A percentile compares a stretch with the other conserved stretches of the same genome.
Conservation (phyloP, 371 early-diverging fungal genomes). For the Haplosporangium sp. region DNA sequence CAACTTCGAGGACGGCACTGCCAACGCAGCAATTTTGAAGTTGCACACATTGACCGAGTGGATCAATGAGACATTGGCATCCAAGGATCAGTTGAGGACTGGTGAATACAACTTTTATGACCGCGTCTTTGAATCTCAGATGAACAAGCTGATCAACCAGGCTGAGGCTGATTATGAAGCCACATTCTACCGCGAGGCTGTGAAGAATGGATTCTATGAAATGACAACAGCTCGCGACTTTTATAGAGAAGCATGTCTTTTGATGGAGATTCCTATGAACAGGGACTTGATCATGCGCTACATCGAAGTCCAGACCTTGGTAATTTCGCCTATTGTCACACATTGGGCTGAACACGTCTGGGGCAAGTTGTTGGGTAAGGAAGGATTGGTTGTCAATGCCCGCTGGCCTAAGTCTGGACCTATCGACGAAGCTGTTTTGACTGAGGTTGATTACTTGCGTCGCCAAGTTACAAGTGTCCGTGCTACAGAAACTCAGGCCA, state of each 20-base stretch:
- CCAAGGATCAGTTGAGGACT: constrained; percentile 49
- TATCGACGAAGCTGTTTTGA: constrained; percentile 77
- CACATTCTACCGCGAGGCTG: constrained; percentile 94
- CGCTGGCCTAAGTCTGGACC: constrained; percentile 75
- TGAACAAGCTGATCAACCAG: constrained; percentile 78
- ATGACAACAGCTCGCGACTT: constrained; percentile 91
- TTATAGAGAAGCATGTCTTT: constrained; percentile 87
- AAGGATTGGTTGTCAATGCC: constrained; percentile 77
- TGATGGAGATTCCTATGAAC: constrained; percentile 85
- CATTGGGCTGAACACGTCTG: constrained; percentile 96
- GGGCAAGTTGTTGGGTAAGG: constrained; percentile 81
- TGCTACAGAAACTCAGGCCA: constrained; percentile 80
- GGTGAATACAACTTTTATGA: constrained; percentile 81
- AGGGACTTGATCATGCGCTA: constrained; percentile 82
- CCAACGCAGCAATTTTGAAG: constrained; percentile 97
- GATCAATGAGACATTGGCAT: constrained; percentile 74
- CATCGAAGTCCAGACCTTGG: constrained; percentile 85
- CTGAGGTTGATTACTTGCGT: constrained; percentile 86
- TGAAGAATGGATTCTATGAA: constrained; percentile 96
- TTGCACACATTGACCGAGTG: constrained; percentile 94
- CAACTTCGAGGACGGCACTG: constrained; percentile 98
- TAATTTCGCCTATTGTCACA: constrained; percentile 90
- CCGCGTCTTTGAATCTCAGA: constrained; percentile 88
- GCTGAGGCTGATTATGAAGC: constrained; percentile 85
- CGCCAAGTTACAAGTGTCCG: constrained; percentile 82